Base-by-base conservation (phyloP, 2,329 filamentous ascomycete species). In the Colletotrichum neosansevieriae region DNA sequence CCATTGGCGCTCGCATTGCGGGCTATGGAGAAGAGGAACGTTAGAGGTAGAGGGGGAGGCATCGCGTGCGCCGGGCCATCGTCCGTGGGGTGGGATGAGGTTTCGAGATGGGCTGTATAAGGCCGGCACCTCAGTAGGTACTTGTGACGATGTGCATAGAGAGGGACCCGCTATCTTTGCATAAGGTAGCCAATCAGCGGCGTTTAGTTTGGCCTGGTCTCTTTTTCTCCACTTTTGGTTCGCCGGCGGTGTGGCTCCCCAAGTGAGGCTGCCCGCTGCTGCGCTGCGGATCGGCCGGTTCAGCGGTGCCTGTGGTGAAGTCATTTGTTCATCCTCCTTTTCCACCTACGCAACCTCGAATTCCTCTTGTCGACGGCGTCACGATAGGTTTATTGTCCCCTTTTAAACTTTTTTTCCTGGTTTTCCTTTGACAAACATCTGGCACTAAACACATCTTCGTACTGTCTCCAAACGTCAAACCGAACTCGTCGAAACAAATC, bases 31-130 rank as follows among this genome's bases (percentile, higher is more conserved):
- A 47, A 21, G 3, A 69, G 29, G 15, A 34, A 45, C 54, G 15
- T 49, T 19, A 60, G 24, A 38, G 36, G 21, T 13, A 38, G 45
- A 34, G 53, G 38, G n/a, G 47, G 66, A 69, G 56, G 49, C 67
- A 70, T 71, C 54, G 38, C 53, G 54, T 53, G 58, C 21, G 32
- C 57, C 58, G 58, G 50, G 49, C 67, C 70, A 71, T 70, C 38
- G 66, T 69, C 66, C 40, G 63, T 58, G 63, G 38, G 57, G 34
- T 44, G 49, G 49, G 50, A 45, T 50, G 45, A 36, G 53, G 61
- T 68, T 64, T 65, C 53, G 65, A 68, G 53, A 58, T 34, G 32
- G 17, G n/a, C 17, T 7, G 45, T 49, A 32, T 32, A 32, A 49
- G 38, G 17, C 42, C 24, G 24, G 24, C 24, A 24, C 24, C 3